Conservation (phyloP, 805 yeast species). For the Starmerella floris region DNA sequence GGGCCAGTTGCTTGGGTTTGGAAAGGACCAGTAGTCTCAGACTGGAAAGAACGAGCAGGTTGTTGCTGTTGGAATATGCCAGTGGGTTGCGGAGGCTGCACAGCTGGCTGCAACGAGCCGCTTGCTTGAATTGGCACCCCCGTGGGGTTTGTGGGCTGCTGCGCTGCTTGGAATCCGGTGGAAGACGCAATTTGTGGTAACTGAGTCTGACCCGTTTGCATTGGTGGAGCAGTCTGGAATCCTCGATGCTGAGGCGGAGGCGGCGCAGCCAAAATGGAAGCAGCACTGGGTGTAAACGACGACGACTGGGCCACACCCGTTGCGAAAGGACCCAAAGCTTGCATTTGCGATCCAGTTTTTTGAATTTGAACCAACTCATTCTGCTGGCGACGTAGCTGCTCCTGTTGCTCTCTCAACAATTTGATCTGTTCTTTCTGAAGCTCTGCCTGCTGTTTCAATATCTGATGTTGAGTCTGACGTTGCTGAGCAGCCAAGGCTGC, state of each 20-base stretch:
- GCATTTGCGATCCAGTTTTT: constrained; percentile 22
- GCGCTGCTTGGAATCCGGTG: too few relatives aligned
- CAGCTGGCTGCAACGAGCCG: neutral
- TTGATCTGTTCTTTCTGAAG: constrained; percentile 24
- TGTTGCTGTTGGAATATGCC: constrained; percentile 24
- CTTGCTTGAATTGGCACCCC: too few relatives aligned
- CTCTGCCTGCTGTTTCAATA: constrained; percentile 25
- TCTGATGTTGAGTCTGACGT: constrained; percentile 28
- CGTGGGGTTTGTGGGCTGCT: neutral
- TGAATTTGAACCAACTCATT: constrained; percentile 25
- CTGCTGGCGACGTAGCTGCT: constrained; percentile 21
- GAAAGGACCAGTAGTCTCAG: constrained; percentile 24
- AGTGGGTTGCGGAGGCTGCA: constrained; percentile 10
- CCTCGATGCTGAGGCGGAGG: constrained; percentile 25
- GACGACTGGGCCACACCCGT: constrained; percentile 31
- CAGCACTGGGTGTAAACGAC: constrained; percentile 26
- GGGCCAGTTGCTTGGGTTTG: constrained; percentile 13
- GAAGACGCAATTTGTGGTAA: constrained; percentile 8
- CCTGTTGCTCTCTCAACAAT: constrained; percentile 23
- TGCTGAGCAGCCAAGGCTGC: constrained; percentile 18
- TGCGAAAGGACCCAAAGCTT: constrained; percentile 29
- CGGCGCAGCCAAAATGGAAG: constrained; percentile 15
- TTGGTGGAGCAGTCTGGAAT: neutral
- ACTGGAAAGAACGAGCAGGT: constrained; percentile 25
- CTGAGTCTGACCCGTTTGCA: neutral